Base-by-base conservation (phyloP, 176 grass and related monocot species). In the Bromus sterilis region DNA sequence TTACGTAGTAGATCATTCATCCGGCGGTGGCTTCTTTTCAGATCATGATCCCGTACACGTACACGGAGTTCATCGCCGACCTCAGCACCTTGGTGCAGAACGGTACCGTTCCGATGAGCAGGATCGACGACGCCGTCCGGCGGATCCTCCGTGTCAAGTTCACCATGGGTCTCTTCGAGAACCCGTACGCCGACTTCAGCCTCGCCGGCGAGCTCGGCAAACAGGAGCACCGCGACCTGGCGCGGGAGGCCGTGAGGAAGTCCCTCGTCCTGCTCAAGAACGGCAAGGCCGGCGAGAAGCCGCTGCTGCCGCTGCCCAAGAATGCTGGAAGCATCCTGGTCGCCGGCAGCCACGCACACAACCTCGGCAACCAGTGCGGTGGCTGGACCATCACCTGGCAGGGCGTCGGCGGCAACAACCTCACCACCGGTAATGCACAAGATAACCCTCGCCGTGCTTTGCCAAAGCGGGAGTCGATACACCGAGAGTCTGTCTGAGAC, bases 321-420 rank as follows among this genome's bases (percentile, higher is more conserved):
- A 89, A 84, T 2, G 48, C 83, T 1, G 67, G 42, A 9, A 83
- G 71, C 78, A 86, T 97, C 51, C 86, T 97, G 3, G 84, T 89
- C 23, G 87, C 86, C 3, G 91, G 91, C 15, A 87, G 41, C 74
- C 82, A 97, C 77, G 91, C 91, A 15, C 70, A 93, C 41, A 75
- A 97, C 56, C 84, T 91, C 55, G 91, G 94, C 36, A 86, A 81
- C 57, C 94, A 97, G 60, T 93, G 94, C 21, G 89, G 94, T 43
- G 94, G 94, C 18, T 97, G 91, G 94, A 97, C 94, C 60, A 91
- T 91, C 11, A 74, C 73, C 48, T 93, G 89, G 94, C 91, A 91
- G 6, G 94, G 94, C 21, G 25, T 26, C 15, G 41, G 44, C 12
- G 91, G 91, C 6, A 91, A 66, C 63, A 32, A 66, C 26, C 69